Base-by-base conservation (phyloP, 108 stramenopile species). In the Cyclotella atomus region DNA sequence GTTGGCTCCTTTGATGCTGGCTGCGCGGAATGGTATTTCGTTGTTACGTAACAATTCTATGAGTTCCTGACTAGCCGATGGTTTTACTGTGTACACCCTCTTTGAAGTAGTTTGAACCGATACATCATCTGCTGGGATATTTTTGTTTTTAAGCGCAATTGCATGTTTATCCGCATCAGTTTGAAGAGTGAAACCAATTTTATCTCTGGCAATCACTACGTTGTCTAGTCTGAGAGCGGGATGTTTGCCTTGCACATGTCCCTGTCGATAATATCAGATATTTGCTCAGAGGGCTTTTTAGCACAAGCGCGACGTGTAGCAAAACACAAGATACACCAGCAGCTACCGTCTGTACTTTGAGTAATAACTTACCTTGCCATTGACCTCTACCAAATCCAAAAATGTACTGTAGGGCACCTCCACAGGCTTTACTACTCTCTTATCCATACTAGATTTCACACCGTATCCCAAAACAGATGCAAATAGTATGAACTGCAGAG, bases 371-470 rank as follows among this genome's bases (percentile, higher is more conserved):
- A 67, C 66, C 66, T 77, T 80, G 21, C 76, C 78, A 41, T 76
- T 85, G 36, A 76, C 57, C 45, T 88, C 89, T 3, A 82, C 84
- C 36, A 92, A 73, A 57, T 90, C 88, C 75, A 93, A 70, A 67
- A 93, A 93, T 20, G 65, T 77, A 52, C 85, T 87, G 80, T 91
- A 93, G 0, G 84, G 54, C 16, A 93, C 65, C 68, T 93, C 69
- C 56, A 56, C 25, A 17, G 54, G 54, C 17, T 29, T 25, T 3
- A 28, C 28, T 27, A 17, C 54, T 29, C 25, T 4, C 54, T 55
- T 55, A 5, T 17, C 54, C 27, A 25, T 25, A 6, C 24, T 9
- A 55, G 54, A 28, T 55, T 55, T 25, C 2, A 29, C 28, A 17
- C 54, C 54, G 25, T 5, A 55, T 28, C 54, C 54, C 6, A 55